Base-by-base conservation (phyloP, 2,329 filamentous ascomycete genomes). In the Akanthomyces uredinophilus region DNA sequence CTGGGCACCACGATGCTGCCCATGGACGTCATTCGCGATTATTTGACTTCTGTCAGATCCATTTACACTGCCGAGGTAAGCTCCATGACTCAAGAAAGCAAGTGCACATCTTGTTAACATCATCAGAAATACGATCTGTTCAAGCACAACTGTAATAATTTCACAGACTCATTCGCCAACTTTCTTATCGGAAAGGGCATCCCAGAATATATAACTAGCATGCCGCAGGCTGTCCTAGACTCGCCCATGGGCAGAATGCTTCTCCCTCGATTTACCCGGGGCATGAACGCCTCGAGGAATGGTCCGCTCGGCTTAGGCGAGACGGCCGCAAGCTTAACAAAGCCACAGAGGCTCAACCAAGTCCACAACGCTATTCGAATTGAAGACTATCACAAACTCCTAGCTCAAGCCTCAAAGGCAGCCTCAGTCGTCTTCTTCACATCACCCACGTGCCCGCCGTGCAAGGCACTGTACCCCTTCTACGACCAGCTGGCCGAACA, bases 101-200 rank as follows among this genome's bases (percentile, higher is more conserved):
- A 27, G 6, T 6, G 29, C 3, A 29, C 27, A 14, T 16, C 32
- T 61, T 16, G 60, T 52, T 61, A 51, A 65, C 35, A 49, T 57
- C 10, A 29, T n/a, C 66, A 92, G 85, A 90, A 91, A 1, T 98
- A 98, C 70, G 92, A 97, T 71, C 78, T 97, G 5, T 96, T 84
- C 73, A 91, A 78, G 68, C 92, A 97, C 75, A 99, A 99, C 72
- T 98, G 94, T 79, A 99, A 98, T 78, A 97, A 97, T 74, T 99
- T 98, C 75, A 91, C 90, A 4, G 94, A 98, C 70, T 92, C 96
- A 64, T 88, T 98, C 67, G 81, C 91, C 65, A 95, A 91, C 74
- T 98, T 98, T 66, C 80, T 98, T 0, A 79, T 97, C 1, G 94
- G 95, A 24, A 90, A 87, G 68, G 90, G 91, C 3, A 98, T 98